Percentiles rank a stretch among this genome's conserved stretches.
Conservation (phyloP, 192 early-diverging fungal species). For the Pilaira anomala region DNA sequence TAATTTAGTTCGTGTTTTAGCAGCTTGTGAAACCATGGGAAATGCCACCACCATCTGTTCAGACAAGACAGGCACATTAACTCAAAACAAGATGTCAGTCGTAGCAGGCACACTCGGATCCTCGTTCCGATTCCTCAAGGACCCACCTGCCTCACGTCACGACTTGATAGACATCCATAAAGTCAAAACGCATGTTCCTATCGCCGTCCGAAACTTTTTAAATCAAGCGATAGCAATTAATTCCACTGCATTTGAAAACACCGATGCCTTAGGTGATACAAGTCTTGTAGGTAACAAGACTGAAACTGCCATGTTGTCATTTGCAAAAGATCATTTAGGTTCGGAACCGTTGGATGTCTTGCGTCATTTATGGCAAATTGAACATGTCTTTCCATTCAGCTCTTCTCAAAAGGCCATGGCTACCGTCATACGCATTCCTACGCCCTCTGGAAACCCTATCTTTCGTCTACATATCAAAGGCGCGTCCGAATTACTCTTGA, state of each 20-base stretch:
- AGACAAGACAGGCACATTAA: slow-evolving; percentile 98
- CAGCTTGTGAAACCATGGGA: slow-evolving; percentile 98
- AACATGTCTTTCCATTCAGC: slow-evolving; percentile 86
- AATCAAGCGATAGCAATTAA: slow-evolving; percentile 82
- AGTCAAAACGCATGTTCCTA: slow-evolving; percentile 42
- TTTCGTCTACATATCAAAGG: slow-evolving; percentile 91
- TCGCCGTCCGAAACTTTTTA: slow-evolving; percentile 45
- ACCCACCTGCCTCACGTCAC: slow-evolving; percentile 34
- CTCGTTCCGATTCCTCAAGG: slow-evolving; percentile 55
- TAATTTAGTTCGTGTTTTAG: slow-evolving; percentile 92
- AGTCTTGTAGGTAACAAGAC: slow-evolving; percentile 90
- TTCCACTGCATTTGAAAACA: slow-evolving; percentile 69
- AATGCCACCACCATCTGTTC: slow-evolving; percentile 98
- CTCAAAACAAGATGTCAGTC: slow-evolving; percentile 96
- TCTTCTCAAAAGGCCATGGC: slow-evolving; percentile 91
- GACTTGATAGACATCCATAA: slow-evolving; percentile 49
- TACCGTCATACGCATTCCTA: slow-evolving; percentile 64
- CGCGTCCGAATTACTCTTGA: slow-evolving; percentile 82
- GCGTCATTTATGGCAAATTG: slow-evolving; percentile 56
- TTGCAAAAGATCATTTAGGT: slow-evolving; percentile 60
- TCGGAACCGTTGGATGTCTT: slow-evolving; percentile 60
- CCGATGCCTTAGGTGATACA: slow-evolving; percentile 39
- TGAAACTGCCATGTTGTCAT: slow-evolving; percentile 87
- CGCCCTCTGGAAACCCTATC: slow-evolving; percentile 11
- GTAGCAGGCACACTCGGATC: slow-evolving; percentile 80